Evolutionary conservation across 2,329 filamentous ascomycete genomes (phyloP).

Genomic region (Dactylellina cionopaga): DNA sequence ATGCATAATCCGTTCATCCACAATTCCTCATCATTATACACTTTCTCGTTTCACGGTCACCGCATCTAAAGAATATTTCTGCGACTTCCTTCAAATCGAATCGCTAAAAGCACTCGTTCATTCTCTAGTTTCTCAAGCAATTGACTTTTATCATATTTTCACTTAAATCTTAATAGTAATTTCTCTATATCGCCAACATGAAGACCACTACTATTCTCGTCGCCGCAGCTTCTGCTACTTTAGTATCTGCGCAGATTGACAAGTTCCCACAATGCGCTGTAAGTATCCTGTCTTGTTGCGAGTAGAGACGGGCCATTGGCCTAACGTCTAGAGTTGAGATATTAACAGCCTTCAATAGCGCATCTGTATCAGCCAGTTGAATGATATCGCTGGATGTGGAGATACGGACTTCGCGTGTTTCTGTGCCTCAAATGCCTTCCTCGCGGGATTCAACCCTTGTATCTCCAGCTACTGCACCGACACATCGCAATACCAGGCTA

Average conservation of each 20-base stretch:
- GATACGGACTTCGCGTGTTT: slow-evolving; percentile 17
- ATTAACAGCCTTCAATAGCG: neutral
- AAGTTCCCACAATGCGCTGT: slow-evolving; percentile 28
- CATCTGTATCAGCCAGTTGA: slow-evolving; percentile 21
- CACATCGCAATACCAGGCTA: neutral
- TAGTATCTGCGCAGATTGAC: slow-evolving; percentile 28
- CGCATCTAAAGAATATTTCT: too few species aligned
- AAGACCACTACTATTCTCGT: slow-evolving; percentile 3
- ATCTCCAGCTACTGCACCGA: neutral
- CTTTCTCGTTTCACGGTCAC: too few species aligned
- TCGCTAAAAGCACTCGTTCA: too few species aligned
- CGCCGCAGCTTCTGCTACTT: neutral
- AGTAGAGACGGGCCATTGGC: neutral
- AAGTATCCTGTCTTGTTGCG: neutral
- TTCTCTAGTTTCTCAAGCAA: too few species aligned
- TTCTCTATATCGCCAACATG: slow-evolving; percentile 3
- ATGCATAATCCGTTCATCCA: too few species aligned
- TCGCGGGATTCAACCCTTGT: slow-evolving; percentile 18
- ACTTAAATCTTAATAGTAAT: neutral
- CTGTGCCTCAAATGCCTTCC: slow-evolving; percentile 25
- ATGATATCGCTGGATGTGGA: slow-evolving; percentile 11
- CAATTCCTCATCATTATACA: too few species aligned
- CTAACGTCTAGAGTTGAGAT: neutral
- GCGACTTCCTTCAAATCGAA: too few species aligned
- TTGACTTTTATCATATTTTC: too few species aligned